Evolutionary conservation across 495 filamentous ascomycete genomes (phyloP), one percentile per base, ranked within the genome.

Genomic region (Hypoxylon fragiforme): DNA sequence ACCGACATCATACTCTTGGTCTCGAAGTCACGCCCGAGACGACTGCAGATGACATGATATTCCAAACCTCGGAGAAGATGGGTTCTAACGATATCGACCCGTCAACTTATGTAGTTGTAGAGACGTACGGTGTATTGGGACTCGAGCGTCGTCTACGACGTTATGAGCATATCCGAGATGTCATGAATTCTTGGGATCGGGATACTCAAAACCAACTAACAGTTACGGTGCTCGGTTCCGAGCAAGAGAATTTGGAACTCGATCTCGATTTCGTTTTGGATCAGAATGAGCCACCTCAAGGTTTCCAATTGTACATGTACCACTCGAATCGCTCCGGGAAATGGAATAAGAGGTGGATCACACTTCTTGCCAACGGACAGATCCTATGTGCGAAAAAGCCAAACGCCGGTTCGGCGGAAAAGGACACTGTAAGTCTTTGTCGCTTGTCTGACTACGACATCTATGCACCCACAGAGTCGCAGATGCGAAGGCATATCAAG

Each of bases 361-460:
- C 83, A 0, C 65, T 98, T 14, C 80, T 81, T 1, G 67, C 82
- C 3, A 86, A 85, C 45, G 92, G 94, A 0, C 90, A 95, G 68
- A 73, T 98, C 8, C 68, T 82, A 7, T 73, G 86, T 14, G 78
- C 88, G 26, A 96, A 94, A 67, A 91, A 89, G 57, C 53, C 71
- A 7, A 77, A 81, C 34, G 49, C 67, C 1, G 78, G 71, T 34
- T 51, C 69, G 7, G 65, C 70, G 7, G 80, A 84, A 32, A 86
- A 85, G 63, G 87, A 95, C 41, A 65, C 72, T 7, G 68, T 76
- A 0, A 87, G 82, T 53, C 74, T 94, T 22, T 97, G 95, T 65
- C 89, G 95, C 68, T 69, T 98, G 11, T 90, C 91, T 7, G 94
- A 97, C 67, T 98, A 92, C 61, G 94, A 98, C 60, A 88, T 96